These are phyloP conservation scores for Leptographium galeiforme DNA, from an alignment of 2,329 filamentous ascomycete genomes.

Conservation along the genomic window DNA sequence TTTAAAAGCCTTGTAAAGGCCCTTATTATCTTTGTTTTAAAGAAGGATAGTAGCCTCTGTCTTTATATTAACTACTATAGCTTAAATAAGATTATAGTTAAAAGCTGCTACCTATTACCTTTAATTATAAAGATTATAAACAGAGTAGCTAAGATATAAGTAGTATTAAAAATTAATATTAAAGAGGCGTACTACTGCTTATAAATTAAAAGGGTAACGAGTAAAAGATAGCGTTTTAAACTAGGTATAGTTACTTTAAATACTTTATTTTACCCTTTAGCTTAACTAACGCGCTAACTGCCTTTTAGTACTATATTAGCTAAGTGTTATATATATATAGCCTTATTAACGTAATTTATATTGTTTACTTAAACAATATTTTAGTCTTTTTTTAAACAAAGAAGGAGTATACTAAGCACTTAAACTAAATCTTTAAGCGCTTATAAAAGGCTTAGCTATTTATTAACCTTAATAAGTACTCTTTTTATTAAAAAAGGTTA, in stretches of 20 bases:
- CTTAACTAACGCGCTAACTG: neutral
- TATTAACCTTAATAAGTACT: neutral
- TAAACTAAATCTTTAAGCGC: neutral
- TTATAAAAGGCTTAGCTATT: neutral
- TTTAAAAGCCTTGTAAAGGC: constrained; percentile 1
- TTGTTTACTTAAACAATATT: neutral
- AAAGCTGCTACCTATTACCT: neutral
- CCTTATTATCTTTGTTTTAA: constrained; percentile 4
- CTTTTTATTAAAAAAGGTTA: neutral
- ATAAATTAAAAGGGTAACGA: neutral
- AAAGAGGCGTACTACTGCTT: neutral
- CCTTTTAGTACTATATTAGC: neutral
- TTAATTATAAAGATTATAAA: neutral
- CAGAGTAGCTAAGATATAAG: neutral
- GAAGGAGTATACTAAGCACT: neutral
- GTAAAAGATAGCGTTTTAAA: constrained; percentile 13
- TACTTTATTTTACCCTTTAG: neutral
- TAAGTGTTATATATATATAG: neutral
- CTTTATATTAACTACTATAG: neutral
- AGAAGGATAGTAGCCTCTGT: neutral
- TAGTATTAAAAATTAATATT: neutral
- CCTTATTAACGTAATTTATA: neutral
- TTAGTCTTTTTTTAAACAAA: neutral
- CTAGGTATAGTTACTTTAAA: neutral
- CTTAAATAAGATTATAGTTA: neutral